Base-by-base conservation (phyloP, 2,329 filamentous ascomycete species). In the Colletotrichum brevisporum region DNA sequence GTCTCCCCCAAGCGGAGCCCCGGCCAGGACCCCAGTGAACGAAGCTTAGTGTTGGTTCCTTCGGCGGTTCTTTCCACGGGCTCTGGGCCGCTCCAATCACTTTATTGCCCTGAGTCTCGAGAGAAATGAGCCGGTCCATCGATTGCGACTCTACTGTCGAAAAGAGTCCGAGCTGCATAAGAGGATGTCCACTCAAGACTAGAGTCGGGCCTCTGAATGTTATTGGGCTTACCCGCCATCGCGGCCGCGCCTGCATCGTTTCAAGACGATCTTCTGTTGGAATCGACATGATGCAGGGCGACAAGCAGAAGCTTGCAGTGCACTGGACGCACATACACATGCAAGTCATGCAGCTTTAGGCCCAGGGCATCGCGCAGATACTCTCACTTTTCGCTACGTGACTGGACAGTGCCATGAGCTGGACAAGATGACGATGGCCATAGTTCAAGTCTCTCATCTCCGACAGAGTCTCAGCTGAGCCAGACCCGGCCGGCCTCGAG, bases 181-280 rank as follows among this genome's bases (percentile, higher is more conserved):
- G 51, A 41, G n/a, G 50, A 55, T 48, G 51, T 10, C 70, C 51
- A 68, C 39, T 52, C 55, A 51, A 53, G 24, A 26, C 43, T 48
- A 24, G 6, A 27, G 21, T 43, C 24, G 41, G 58, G 31, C 31
- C 41, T n/a, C 24, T 43, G 52, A 41, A 57, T 47, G 27, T 13
- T 41, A 56, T 43, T 31, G 50, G 41, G 50, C 39, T 58, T 68
- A 60, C 48, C 68, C 59, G 54, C 61, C 58, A 36, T 63, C 52
- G 48, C 55, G 43, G 62, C 61, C 21, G 63, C 69, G 62, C 54
- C 59, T 67, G 67, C 70, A 54, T 63, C 58, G 69, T 72, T 71
- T 72, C 69, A 67, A 67, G 52, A 45, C 54, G 52, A 67, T 70
- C 66, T 66, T 24, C 62, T 69, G 57, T 63, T 62, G 56, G 48